Percentiles rank a stretch among this genome's conserved stretches.
Evolutionary conservation across 257 asterid species (phyloP).

Genomic region (Solanum paucissectum): DNA sequence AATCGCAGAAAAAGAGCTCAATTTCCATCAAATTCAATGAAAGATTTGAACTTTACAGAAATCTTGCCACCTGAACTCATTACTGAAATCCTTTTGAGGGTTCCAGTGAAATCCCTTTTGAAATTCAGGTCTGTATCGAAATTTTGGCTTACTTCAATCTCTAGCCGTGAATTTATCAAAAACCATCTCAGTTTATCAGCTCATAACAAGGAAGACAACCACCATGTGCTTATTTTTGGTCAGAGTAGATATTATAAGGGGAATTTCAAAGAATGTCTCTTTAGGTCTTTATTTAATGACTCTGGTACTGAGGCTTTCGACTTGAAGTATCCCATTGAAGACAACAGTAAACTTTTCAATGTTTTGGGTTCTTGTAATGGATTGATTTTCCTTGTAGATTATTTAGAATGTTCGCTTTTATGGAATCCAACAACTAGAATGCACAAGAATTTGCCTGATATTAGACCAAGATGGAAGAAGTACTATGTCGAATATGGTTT

Average conservation of each 20-base stretch:
- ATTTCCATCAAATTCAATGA: neutral
- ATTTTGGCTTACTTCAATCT: constrained; percentile 36
- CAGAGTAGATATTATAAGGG: neutral
- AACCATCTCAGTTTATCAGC: constrained; percentile 15
- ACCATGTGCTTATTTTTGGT: neutral
- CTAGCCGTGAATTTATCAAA: constrained; percentile 20
- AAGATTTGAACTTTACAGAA: neutral
- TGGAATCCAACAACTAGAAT: neutral
- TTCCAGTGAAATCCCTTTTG: neutral
- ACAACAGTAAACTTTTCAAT: neutral
- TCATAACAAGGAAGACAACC: neutral
- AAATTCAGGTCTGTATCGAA: constrained; percentile 24
- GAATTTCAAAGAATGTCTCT: too few species aligned
- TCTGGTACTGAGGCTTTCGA: neutral
- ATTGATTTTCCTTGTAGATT: neutral
- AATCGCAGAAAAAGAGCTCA: neutral
- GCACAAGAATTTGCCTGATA: neutral
- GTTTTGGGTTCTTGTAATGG: neutral
- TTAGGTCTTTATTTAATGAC: neutral
- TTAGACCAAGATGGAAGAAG: neutral
- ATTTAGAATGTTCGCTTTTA: too few species aligned
- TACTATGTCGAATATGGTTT: neutral
- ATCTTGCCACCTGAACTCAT: neutral
- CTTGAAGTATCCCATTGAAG: neutral
- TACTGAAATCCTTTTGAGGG: neutral